A percentile compares a stretch with the other conserved stretches of the same genome.
Conservation (phyloP, 108 stramenopile species). For the Cyclotella choctawhatcheeana region DNA sequence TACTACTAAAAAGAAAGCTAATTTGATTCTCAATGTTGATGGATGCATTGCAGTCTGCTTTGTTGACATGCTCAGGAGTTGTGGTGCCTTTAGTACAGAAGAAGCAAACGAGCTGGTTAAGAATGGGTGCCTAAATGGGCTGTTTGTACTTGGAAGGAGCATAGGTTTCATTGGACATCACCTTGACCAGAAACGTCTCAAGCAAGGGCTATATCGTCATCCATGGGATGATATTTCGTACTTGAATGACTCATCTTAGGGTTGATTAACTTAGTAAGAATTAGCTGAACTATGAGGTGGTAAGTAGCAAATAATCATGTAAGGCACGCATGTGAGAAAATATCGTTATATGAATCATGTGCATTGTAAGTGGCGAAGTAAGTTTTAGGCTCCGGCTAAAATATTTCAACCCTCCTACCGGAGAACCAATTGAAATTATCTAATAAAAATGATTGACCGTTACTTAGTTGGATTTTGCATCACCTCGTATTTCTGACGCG, state of each 20-base stretch:
- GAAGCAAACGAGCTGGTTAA: slow-evolving; percentile 86
- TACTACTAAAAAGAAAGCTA: slow-evolving; percentile 90
- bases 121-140: slow-evolving; percentile 91
- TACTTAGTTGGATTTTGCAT: slow-evolving; percentile 50
- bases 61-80: slow-evolving; percentile 90
- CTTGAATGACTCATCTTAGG: slow-evolving; percentile 31
- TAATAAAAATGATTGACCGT: no score
- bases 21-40: slow-evolving; percentile 93
- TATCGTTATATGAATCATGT: no score
- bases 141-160: slow-evolving; percentile 87
- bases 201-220: slow-evolving; percentile 91
- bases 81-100: slow-evolving; percentile 87
- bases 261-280: background rate
- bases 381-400: no score
- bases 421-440: no score
- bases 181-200: slow-evolving; percentile 92
- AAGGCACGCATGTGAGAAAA: no score
- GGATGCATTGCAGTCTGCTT: slow-evolving; percentile 94
- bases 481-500: slow-evolving; percentile 69
- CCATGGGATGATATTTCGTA: slow-evolving; percentile 94
- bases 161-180: slow-evolving; percentile 93
- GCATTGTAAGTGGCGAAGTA: no score
- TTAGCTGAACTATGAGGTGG: background rate
- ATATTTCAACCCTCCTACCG: no score
- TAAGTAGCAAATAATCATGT: background rate